Conservation (phyloP, 108 stramenopile species). For the Discostella pseudostelligera region DNA sequence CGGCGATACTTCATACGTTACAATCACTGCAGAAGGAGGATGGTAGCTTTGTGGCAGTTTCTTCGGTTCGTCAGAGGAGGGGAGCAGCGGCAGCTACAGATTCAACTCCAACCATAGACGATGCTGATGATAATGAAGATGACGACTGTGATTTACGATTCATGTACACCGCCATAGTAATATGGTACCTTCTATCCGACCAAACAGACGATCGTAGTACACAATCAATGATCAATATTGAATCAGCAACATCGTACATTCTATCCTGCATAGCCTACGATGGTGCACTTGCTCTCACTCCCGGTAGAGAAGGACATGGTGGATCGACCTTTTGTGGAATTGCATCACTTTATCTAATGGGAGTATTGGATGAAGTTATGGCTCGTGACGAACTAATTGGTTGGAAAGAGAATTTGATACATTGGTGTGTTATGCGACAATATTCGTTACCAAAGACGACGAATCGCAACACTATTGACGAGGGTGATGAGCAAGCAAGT, state of each 20-base stretch:
- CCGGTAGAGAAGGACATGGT: conserved; percentile 79
- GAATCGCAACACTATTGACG: neutral
- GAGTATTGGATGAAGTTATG: conserved; percentile 11
- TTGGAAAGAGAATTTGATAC: conserved; percentile 60
- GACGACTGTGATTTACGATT: conserved; percentile 86
- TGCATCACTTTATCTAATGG: conserved; percentile 69
- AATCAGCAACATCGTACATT: conserved; percentile 41
- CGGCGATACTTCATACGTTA: conserved; percentile 46
- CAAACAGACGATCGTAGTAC: conserved; percentile 26
- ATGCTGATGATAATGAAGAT: conserved; percentile 22
- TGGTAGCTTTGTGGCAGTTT: conserved; percentile 47
- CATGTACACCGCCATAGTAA: conserved; percentile 80
- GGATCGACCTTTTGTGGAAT: conserved; percentile 87
- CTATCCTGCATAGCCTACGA: conserved; percentile 62
- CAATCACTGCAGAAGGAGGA: conserved; percentile 49
- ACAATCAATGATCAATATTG: conserved; percentile 22
- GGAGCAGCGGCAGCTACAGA: too few species aligned
- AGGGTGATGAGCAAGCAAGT: neutral
- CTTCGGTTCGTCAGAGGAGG: neutral
- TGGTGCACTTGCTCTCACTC: conserved; percentile 65
- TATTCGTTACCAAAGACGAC: conserved; percentile 9
- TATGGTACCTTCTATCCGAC: conserved; percentile 64
- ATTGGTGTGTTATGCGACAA: conserved; percentile 76
- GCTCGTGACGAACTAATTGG: conserved; percentile 9
- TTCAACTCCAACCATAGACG: too few species aligned